Conservation (phyloP, 2,329 filamentous ascomycete species). For the Colletotrichum sp. region DNA sequence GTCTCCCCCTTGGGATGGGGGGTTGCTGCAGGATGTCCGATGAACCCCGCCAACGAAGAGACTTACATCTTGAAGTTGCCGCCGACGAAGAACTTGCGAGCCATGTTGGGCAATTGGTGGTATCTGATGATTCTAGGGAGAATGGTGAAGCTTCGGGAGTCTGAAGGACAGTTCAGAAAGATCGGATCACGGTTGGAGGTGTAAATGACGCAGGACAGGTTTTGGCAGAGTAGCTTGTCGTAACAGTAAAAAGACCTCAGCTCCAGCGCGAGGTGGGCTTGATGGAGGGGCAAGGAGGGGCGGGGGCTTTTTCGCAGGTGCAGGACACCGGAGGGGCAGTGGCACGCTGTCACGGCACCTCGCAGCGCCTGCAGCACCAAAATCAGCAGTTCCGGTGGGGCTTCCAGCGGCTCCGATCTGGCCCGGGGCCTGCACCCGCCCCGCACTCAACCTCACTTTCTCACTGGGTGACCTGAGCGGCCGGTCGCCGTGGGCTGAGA, state of each 20-base stretch:
- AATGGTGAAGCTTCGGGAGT: neutral
- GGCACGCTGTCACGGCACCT: neutral
- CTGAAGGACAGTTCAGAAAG: neutral
- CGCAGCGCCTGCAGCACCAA: constrained; percentile 1
- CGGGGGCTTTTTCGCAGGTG: neutral
- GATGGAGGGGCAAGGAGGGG: constrained; percentile 18
- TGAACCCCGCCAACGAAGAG: constrained; percentile 4
- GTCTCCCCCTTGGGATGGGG: neutral
- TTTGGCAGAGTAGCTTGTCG: neutral
- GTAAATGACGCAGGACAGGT: constrained; percentile 22
- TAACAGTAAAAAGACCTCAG: constrained; percentile 20
- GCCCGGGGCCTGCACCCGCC: constrained; percentile 12
- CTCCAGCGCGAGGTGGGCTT: constrained; percentile 20
- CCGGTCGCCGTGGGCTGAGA: constrained; percentile 9
- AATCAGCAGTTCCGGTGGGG: constrained; percentile 15
- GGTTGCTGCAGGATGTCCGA: neutral
- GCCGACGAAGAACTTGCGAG: constrained; percentile 96
- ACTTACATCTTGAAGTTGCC: constrained; percentile 99
- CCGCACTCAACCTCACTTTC: constrained; percentile 17
- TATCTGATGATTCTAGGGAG: constrained; percentile 1
- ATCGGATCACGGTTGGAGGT: neutral
- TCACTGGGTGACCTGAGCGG: neutral
- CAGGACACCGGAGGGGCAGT: neutral
- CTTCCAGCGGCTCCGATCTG: constrained; percentile 6
- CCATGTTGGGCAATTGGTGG: constrained; percentile 67